Percentiles rank a stretch among this genome's conserved stretches.
These are phyloP conservation scores for Colletotrichum gloeosporioides DNA, from an alignment of 2,329 filamentous ascomycete genomes.

Conservation along the genomic window DNA sequence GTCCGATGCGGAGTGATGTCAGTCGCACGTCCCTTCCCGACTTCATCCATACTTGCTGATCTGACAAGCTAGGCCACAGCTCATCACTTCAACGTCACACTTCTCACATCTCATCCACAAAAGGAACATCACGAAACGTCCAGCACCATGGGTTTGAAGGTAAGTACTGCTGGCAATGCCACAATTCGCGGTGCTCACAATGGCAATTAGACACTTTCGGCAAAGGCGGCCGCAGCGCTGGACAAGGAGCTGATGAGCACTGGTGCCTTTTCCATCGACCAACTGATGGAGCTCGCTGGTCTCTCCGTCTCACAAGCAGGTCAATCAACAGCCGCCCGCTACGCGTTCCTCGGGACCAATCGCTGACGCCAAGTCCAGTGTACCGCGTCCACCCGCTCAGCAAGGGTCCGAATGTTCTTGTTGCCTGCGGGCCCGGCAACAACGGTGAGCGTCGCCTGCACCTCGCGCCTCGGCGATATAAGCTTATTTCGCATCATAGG, in stretches of 20 bases:
- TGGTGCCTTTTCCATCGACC: conserved; percentile 89
- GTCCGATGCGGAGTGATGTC: conserved; percentile 26
- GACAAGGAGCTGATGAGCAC: conserved; percentile 94
- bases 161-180: conserved; percentile 22
- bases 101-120: neutral
- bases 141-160: conserved; percentile 24
- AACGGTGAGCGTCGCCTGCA: conserved; percentile 54
- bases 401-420: conserved; percentile 74
- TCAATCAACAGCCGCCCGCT: conserved; percentile 35
- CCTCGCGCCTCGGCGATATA: neutral
- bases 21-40: conserved; percentile 16
- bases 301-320: conserved; percentile 91
- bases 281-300: conserved; percentile 96
- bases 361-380: conserved; percentile 55
- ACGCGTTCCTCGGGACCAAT: neutral
- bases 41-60: neutral
- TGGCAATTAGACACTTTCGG: conserved; percentile 74
- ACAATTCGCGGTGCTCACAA: neutral
- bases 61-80: neutral
- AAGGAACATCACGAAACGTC: neutral
- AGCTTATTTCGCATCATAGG: conserved; percentile 52
- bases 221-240: conserved; percentile 86
- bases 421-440: conserved; percentile 89
- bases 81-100: neutral
- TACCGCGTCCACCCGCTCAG: conserved; percentile 81